Percentiles rank a stretch among this genome's conserved stretches.
Conservation (phyloP, 2,329 filamentous ascomycete genomes). For the Colletotrichum musae region DNA sequence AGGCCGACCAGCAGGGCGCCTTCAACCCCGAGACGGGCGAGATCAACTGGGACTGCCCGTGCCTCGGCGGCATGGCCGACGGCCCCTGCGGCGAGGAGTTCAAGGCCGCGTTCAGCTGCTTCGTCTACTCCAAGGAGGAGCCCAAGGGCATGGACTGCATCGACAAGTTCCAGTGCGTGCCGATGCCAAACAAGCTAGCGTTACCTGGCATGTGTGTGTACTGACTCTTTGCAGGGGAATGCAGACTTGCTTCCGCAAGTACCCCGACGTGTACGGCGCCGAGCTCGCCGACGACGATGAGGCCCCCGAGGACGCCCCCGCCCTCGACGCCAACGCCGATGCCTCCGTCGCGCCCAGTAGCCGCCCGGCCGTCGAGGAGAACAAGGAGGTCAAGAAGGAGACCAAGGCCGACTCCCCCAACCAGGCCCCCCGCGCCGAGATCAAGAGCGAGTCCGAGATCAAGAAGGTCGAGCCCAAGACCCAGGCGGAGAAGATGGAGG, state of each 20-base stretch:
- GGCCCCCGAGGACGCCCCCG: slow-evolving; percentile 49
- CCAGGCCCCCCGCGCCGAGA: slow-evolving; percentile 5
- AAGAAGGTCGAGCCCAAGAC: slow-evolving; percentile 41
- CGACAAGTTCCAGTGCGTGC: slow-evolving; percentile 89
- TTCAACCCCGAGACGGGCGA: slow-evolving; percentile 99
- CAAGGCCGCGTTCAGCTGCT: slow-evolving; percentile 96
- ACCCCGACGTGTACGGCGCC: slow-evolving; percentile 93
- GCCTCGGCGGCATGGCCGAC: slow-evolving; percentile 95
- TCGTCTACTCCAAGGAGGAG: slow-evolving; percentile 94
- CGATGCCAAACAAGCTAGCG: no score
- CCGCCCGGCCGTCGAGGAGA: slow-evolving; percentile 19
- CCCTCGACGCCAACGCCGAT: slow-evolving; percentile 45
- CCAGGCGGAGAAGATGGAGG: slow-evolving; percentile 35
- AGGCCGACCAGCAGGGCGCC: slow-evolving; percentile 88
- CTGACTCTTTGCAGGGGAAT: no score
- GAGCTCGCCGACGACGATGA: slow-evolving; percentile 85
- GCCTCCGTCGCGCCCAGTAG: slow-evolving; percentile 20
- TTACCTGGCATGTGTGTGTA: no score
- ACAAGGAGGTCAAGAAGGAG: slow-evolving; percentile 30
- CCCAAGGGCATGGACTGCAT: slow-evolving; percentile 99
- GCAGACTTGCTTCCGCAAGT: slow-evolving; percentile 95
- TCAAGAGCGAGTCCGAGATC: slow-evolving; percentile 23
- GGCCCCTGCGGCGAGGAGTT: slow-evolving; percentile 97
- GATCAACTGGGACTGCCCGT: slow-evolving; percentile 99
- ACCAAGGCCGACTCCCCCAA: slow-evolving; percentile 7